Percentiles rank a stretch among this genome's conserved stretches.
Evolutionary conservation across 805 yeast species (phyloP).

Genomic region (Hanseniaspora pseudoguilliermondii): DNA sequence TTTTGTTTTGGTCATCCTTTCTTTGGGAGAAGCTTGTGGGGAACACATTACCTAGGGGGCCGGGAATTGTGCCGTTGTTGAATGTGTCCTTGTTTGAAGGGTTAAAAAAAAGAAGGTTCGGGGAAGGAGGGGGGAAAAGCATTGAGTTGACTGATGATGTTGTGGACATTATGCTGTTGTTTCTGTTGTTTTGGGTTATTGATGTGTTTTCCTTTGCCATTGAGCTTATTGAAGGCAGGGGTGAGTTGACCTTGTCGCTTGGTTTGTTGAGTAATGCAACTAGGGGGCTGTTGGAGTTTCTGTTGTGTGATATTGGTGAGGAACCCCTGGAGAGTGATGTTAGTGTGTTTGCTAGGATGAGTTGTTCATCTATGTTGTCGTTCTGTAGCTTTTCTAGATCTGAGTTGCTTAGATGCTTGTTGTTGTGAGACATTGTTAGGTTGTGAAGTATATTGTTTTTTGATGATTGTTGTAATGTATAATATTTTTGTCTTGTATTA

Average conservation of each 20-base stretch:
- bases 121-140: constrained; percentile 2
- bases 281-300: background rate
- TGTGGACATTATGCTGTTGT: constrained; percentile 5
- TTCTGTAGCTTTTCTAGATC: constrained; percentile 4
- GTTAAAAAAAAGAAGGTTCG: constrained; percentile 3
- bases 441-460: too few relatives aligned
- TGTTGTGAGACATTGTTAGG: background rate
- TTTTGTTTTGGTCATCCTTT: constrained; percentile 7
- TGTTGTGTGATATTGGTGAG: constrained; percentile 1
- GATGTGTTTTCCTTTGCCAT: too few relatives aligned
- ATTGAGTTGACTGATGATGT: constrained; percentile 10
- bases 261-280: background rate
- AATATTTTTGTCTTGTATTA: too few relatives aligned
- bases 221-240: constrained; percentile 1
- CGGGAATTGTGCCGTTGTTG: constrained; percentile 5
- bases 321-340: constrained; percentile 11
- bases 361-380: constrained; percentile 8
- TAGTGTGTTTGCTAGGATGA: constrained; percentile 3
- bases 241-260: background rate
- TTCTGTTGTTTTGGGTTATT: constrained; percentile 8
- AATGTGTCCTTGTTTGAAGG: background rate
- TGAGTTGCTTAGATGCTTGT: background rate
- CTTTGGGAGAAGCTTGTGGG: background rate
- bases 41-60: constrained; percentile 11
- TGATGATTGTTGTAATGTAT: too few relatives aligned